phyloP scores from a whole-genome alignment of 495 filamentous ascomycete species.

The Penicillium lividum region DNA sequence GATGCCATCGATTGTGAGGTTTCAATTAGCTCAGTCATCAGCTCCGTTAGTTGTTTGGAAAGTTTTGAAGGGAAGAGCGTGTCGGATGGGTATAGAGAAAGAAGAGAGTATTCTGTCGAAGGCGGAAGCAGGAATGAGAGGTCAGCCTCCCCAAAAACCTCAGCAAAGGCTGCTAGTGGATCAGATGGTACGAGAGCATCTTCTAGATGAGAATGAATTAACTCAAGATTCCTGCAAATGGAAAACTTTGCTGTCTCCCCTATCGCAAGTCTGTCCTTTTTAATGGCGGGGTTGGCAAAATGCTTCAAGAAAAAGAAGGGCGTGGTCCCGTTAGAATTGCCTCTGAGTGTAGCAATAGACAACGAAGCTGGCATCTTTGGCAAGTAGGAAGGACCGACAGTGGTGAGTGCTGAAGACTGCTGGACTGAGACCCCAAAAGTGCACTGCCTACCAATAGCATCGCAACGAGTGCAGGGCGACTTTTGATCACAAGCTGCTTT shows the following conservation, averaged over 20 bases:
- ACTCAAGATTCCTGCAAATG: conserved; percentile 34
- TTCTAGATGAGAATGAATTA: conserved; percentile 34
- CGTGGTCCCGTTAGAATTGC: conserved; percentile 26
- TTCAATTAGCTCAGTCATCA: conserved; percentile 34
- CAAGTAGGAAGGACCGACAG: conserved; percentile 31
- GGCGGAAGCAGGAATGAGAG: conserved; percentile 19
- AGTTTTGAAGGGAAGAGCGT: conserved; percentile 30
- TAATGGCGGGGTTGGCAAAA: conserved; percentile 36
- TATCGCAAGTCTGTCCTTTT: conserved; percentile 38
- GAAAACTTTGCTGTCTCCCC: conserved; percentile 39
- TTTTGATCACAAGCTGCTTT: conserved; percentile 36
- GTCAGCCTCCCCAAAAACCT: conserved; percentile 15
- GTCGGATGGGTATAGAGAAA: conserved; percentile 22
- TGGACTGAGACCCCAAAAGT: conserved; percentile 15
- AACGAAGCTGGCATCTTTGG: conserved; percentile 37
- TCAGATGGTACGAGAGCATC: conserved; percentile 31
- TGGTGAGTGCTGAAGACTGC: conserved; percentile 9
- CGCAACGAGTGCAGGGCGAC: conserved; percentile 34
- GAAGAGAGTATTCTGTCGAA: conserved; percentile 19
- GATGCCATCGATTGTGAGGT: conserved; percentile 35
- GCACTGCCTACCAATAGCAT: conserved; percentile 26
- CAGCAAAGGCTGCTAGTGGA: conserved; percentile 18
- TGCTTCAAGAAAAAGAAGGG: conserved; percentile 38
- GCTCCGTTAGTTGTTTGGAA: conserved; percentile 31
- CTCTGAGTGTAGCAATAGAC: conserved; percentile 55